Evolutionary conservation across 176 grass and related monocot species (phyloP), one percentile per base, ranked within the genome.

Genomic region (Carex scoparia): DNA sequence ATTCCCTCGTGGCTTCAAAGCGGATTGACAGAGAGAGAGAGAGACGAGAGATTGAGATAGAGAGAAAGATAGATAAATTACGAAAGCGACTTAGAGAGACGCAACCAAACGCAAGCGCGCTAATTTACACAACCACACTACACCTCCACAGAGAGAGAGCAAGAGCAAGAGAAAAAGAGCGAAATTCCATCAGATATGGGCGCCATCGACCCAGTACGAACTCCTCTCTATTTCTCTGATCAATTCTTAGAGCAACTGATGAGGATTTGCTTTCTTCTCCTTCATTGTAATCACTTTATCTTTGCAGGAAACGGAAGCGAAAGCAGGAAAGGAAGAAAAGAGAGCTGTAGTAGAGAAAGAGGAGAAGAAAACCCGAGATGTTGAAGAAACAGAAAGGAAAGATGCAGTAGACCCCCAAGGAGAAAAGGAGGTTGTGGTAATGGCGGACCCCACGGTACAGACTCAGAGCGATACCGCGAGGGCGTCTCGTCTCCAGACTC

Each of bases 401-500:
- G 84, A 74, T 27, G 35, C 7, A 23, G 23, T 23, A 61, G 76
- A 44, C 16, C 15, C 7, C 6, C 79, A 32, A 69, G 78, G 65
- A 88, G 49, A 59, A 81, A 80, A 83, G 66, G 82, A 85, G 69
- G 86, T 87, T 87, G 83, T 89, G 86, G 82, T 85, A 27, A 65
- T 79, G 48, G 83, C 85, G 74, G 55, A 87, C 85, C 66, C 82
- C 2, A 27, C 12, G n/a, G 73, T 72, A 4, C 54, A 61, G 66
- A 9, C 66, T 10, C 66, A 81, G 78, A 75, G 18, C 19, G 84
- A 70, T 13, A 60, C 14, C 30, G 28, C 88, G 7, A 84, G 7
- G 64, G 81, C 84, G 64, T 79, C 90, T 14, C 83, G 91, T 81
- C 88, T 99, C 61, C 96, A 95, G 85, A 81, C 93, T 14, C 91